Conservation (phyloP, 805 yeast genomes). For the Monosporozyma aerobia region DNA sequence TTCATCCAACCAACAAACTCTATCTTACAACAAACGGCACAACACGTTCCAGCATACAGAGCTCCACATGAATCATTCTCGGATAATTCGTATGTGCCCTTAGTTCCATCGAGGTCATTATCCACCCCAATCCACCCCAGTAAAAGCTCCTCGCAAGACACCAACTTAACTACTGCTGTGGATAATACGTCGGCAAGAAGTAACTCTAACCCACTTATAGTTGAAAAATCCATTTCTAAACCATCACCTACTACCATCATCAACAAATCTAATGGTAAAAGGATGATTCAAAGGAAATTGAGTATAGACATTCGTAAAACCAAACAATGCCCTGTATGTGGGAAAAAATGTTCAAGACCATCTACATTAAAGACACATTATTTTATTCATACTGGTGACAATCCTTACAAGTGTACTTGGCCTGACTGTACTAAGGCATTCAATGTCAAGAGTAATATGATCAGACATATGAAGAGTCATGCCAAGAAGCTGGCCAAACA, state of each 20-base stretch:
- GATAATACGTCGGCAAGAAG: background rate
- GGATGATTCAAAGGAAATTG: constrained; percentile 3
- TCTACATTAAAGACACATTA: constrained; percentile 72
- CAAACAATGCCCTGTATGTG: constrained; percentile 47
- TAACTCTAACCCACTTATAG: background rate
- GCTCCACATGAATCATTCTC: background rate
- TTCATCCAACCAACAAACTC: background rate
- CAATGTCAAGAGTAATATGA: constrained; percentile 71
- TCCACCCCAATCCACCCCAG: background rate
- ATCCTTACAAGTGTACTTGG: constrained; percentile 58
- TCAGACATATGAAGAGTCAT: constrained; percentile 69
- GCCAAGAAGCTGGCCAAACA: constrained; percentile 23
- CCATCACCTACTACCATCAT: background rate
- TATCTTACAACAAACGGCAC: background rate
- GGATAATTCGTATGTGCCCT: background rate
- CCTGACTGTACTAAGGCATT: constrained; percentile 58
- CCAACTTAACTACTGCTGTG: background rate
- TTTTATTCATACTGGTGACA: constrained; percentile 73
- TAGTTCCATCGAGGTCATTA: background rate
- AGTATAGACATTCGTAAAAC: constrained; percentile 7
- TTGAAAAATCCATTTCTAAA: background rate
- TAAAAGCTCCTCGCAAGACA: background rate
- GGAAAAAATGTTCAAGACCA: constrained; percentile 72
- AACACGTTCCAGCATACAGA: background rate
- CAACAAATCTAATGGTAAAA: constrained; percentile 1